phyloP scores from a whole-genome alignment of 2,329 filamentous ascomycete species.

The Colletotrichum sojae region DNA sequence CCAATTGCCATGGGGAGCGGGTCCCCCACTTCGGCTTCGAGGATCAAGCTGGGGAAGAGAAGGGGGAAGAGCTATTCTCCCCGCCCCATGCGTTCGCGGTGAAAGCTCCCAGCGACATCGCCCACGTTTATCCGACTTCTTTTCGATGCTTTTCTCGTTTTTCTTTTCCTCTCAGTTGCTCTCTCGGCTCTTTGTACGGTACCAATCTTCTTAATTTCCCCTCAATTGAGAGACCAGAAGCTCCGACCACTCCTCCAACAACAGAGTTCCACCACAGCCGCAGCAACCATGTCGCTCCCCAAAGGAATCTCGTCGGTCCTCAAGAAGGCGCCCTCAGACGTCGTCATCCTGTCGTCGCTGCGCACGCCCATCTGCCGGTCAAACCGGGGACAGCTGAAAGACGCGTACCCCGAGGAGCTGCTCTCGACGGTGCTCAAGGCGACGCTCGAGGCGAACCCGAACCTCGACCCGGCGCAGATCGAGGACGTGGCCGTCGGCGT shows the following conservation, averaged over 20 bases:
- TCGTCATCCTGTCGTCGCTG: constrained; percentile 91
- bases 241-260: constrained; percentile 2
- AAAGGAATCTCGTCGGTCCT: constrained; percentile 83
- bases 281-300: constrained; percentile 63
- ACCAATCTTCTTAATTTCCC: background rate
- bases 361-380: constrained; percentile 89
- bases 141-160: constrained; percentile 20
- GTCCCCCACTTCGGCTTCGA: constrained; percentile 34
- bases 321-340: constrained; percentile 82
- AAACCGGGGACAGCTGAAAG: constrained; percentile 86
- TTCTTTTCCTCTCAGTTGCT: background rate
- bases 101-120: constrained; percentile 35
- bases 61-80: constrained; percentile 39
- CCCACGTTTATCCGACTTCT: constrained; percentile 30
- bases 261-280: too few relatives aligned
- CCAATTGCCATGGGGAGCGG: constrained; percentile 38
- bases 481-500: constrained; percentile 90
- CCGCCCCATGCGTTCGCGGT: constrained; percentile 22
- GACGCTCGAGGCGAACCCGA: constrained; percentile 80
- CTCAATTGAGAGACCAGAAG: constrained; percentile 17
- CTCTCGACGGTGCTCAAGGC: constrained; percentile 77
- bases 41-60: constrained; percentile 36
- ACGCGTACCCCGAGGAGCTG: constrained; percentile 92
- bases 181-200: constrained; percentile 11
- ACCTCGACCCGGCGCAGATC: constrained; percentile 77